phyloP scores from a whole-genome alignment of 495 filamentous ascomycete species.

The Daldinia caldariorum region DNA sequence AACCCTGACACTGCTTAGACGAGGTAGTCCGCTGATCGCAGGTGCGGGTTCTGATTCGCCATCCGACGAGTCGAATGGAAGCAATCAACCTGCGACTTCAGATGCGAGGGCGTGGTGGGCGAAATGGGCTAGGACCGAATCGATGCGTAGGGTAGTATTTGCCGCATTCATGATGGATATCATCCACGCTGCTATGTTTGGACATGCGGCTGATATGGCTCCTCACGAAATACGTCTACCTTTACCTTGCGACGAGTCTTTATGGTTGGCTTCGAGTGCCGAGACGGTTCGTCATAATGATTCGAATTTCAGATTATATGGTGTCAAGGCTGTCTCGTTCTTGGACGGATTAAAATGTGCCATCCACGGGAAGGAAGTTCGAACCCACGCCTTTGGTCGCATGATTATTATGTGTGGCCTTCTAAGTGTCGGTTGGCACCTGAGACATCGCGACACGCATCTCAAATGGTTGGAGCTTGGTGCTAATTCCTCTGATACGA shows the following conservation, averaged over 20 bases:
- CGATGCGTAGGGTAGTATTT: slow-evolving; percentile 90
- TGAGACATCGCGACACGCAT: slow-evolving; percentile 94
- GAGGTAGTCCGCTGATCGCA: slow-evolving; percentile 91
- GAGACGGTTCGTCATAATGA: slow-evolving; percentile 87
- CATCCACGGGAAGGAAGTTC: slow-evolving; percentile 85
- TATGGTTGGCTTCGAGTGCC: slow-evolving; percentile 91
- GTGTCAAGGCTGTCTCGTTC: slow-evolving; percentile 85
- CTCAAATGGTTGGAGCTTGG: slow-evolving; percentile 80
- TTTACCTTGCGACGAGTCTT: slow-evolving; percentile 89
- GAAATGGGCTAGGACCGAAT: slow-evolving; percentile 93
- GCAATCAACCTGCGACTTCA: slow-evolving; percentile 48
- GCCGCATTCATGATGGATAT: slow-evolving; percentile 95
- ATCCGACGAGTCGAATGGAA: slow-evolving; percentile 73
- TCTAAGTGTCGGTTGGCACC: slow-evolving; percentile 93
- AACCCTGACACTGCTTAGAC: slow-evolving; percentile 88
- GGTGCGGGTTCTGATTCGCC: slow-evolving; percentile 89
- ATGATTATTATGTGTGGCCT: slow-evolving; percentile 95
- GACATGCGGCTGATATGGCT: slow-evolving; percentile 94
- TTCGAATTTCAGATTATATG: slow-evolving; percentile 81
- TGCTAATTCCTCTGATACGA: slow-evolving; percentile 75
- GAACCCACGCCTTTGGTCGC: slow-evolving; percentile 91
- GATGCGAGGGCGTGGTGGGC: slow-evolving; percentile 91
- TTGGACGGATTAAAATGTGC: slow-evolving; percentile 90
- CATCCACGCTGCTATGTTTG: slow-evolving; percentile 96
- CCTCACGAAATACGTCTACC: slow-evolving; percentile 95